Evolutionary conservation across 2,329 filamentous ascomycete species (phyloP), one percentile per base, ranked within the genome.

Genomic region (Alternaria postmessia): DNA sequence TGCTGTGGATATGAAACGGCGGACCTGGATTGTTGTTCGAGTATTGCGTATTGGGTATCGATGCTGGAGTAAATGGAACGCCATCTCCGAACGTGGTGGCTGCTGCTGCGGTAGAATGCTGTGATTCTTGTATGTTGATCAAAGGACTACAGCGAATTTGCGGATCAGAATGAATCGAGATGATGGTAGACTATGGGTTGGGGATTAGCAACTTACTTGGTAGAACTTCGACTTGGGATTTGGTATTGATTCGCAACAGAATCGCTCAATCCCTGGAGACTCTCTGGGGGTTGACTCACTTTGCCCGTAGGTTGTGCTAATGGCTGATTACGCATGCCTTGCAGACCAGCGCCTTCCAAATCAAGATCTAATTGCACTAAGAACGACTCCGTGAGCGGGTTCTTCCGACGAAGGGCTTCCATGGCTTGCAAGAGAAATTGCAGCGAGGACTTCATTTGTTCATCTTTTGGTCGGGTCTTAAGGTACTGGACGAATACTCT

Each of bases 401-500:
- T 97, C 70, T 91, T 91, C 60, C 87, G 87, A 79, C 96, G 96
- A 66, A 98, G 80, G 4, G 92, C 93, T 66, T 93, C 91, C 89
- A 99, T 96, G 5, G 94, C 94, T 20, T 90, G 89, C 2, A 98
- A 85, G 16, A 98, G 85, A 75, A 99, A 98, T 57, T 94, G 89
- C n/a, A 98, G 81, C 0, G 93, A 94, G 57, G 94, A 90, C 18
- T 84, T 88, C 66, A 88, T 91, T 77, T 88, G 91, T 73, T 85
- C 88, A 77, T 98, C 94, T 30, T 94, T 90, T 0, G 94, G 93
- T n/a, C 91, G 86, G 57, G 91, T 95, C 79, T 96, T 97, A n/a
- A 98, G 84, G 72, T 96, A 97, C 76, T 98, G 94, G 7, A 98
- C 90, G 73, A 98, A 98, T 0, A 98, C 94, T 52, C 95, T 88